Percentiles rank a stretch among this genome's conserved stretches.
Conservation (phyloP, 257 asterid species). For the Scutellaria minor region DNA sequence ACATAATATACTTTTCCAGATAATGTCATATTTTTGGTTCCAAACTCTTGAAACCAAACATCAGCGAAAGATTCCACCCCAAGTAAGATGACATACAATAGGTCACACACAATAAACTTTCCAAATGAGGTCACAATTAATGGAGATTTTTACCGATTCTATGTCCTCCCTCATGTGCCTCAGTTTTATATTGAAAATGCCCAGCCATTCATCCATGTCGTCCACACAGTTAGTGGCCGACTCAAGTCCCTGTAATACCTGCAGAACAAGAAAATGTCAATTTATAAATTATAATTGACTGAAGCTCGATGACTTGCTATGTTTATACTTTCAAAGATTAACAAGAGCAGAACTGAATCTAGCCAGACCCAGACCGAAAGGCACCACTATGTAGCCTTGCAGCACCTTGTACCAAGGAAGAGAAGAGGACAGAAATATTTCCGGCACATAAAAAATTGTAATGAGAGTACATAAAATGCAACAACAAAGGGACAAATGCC, state of each 20-base stretch:
- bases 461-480: constrained; percentile 11
- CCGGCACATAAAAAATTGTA: constrained; percentile 6
- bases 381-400: constrained; percentile 18
- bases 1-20: constrained; percentile 14
- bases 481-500: constrained; percentile 17
- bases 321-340: not conserved
- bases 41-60: constrained; percentile 28
- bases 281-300: constrained; percentile 25
- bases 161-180: constrained; percentile 99
- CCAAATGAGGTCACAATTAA: constrained; percentile 27
- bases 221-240: constrained; percentile 89
- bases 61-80: constrained; percentile 1
- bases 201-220: constrained; percentile 99
- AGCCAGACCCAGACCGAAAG: constrained; percentile 14
- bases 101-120: constrained; percentile 14
- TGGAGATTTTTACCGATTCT: constrained; percentile 73
- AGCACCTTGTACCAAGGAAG: constrained; percentile 9
- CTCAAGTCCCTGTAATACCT: constrained; percentile 91
- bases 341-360: constrained; percentile 18
- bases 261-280: constrained; percentile 40
- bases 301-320: constrained; percentile 1
- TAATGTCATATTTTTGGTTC: constrained; percentile 20
- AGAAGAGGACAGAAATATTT: not conserved
- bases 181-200: constrained; percentile 87
- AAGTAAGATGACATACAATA: constrained; percentile 7